Evolutionary conservation across 768 basidiomycete species (phyloP).

Genomic region (Tricholoma flavovirens): DNA sequence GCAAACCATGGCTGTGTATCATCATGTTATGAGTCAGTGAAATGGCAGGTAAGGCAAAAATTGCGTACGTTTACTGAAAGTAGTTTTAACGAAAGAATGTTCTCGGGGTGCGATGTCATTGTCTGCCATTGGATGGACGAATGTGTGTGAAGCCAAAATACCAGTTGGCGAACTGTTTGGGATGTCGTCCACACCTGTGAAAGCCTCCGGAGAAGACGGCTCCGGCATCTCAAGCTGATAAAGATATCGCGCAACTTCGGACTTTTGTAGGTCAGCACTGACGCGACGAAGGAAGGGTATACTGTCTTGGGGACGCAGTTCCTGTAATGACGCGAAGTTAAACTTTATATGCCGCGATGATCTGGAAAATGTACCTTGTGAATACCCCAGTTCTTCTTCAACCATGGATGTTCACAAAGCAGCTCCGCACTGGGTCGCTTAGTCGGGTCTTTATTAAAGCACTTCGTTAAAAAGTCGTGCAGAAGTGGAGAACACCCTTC

Average conservation of each 20-base stretch:
- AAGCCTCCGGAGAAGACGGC: constrained; percentile 33
- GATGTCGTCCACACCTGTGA: constrained; percentile 32
- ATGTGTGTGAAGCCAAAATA: constrained; percentile 35
- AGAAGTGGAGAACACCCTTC: constrained; percentile 72
- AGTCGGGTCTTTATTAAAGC: constrained; percentile 85
- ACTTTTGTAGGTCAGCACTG: constrained; percentile 77
- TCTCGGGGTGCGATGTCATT: constrained; percentile 58
- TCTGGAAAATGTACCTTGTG: constrained; percentile 55
- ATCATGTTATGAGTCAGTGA: constrained; percentile 8
- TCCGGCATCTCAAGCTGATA: constrained; percentile 42
- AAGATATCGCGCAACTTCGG: constrained; percentile 53
- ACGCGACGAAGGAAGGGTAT: constrained; percentile 93
- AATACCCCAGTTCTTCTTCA: constrained; percentile 74
- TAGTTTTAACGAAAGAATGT: constrained; percentile 88
- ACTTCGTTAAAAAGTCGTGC: constrained; percentile 74
- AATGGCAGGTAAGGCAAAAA: constrained; percentile 4
- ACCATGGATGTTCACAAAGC: constrained; percentile 90
- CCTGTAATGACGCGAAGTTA: constrained; percentile 31
- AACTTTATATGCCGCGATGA: neutral
- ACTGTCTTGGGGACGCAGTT: constrained; percentile 87
- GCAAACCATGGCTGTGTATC: constrained; percentile 69
- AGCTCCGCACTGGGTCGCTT: constrained; percentile 78
- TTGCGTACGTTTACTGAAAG: constrained; percentile 83
- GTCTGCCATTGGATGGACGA: constrained; percentile 33
- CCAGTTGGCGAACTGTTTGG: constrained; percentile 30